These are phyloP conservation scores for Aspergillus fructus DNA, from an alignment of 2,329 filamentous ascomycete species.

Conservation along the genomic window DNA sequence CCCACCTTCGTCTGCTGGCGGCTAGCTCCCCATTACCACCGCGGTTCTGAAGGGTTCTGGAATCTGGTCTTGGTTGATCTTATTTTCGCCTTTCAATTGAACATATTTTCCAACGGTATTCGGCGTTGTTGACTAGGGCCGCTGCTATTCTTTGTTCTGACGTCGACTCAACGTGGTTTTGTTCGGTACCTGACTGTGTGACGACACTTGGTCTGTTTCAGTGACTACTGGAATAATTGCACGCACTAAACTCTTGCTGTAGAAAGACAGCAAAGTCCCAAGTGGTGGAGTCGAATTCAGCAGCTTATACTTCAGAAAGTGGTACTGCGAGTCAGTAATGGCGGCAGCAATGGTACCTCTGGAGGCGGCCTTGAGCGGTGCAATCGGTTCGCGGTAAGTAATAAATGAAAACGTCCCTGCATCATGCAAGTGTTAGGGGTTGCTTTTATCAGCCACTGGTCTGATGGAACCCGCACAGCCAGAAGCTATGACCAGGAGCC, in stretches of 20 bases:
- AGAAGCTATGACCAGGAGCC: background rate
- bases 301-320: slow-evolving; percentile 37
- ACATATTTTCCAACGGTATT: background rate
- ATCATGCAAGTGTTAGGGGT: background rate
- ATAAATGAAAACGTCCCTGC: background rate
- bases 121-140: background rate
- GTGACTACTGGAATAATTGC: background rate
- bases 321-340: slow-evolving; percentile 37
- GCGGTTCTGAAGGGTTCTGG: slow-evolving; percentile 6
- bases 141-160: background rate
- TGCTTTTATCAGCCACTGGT: background rate
- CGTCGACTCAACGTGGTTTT: background rate
- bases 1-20: slow-evolving; percentile 16
- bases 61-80: background rate
- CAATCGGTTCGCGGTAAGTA: slow-evolving; percentile 61
- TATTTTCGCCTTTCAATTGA: background rate
- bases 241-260: background rate
- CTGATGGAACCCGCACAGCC: background rate
- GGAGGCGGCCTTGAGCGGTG: slow-evolving; percentile 57
- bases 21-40: slow-evolving; percentile 6
- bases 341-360: slow-evolving; percentile 49
- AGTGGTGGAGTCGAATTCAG: slow-evolving; percentile 51
- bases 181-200: background rate
- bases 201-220: background rate
- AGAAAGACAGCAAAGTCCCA: slow-evolving; percentile 60